These are phyloP conservation scores for Dictyostelium citrinum DNA, from an alignment of 78 protist genomes.

Conservation along the genomic window DNA sequence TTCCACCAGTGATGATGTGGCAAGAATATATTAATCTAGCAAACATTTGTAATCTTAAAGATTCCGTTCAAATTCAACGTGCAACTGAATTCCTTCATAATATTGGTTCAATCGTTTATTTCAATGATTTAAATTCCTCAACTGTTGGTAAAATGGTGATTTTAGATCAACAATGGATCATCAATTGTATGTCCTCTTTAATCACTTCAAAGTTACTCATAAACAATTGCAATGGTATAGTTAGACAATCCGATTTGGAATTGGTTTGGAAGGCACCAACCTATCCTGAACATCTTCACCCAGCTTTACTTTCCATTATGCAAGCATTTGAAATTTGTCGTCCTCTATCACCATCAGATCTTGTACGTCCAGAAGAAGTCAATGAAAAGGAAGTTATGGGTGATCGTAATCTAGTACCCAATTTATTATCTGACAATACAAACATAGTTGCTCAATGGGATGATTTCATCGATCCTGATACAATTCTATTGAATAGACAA, in stretches of 20 bases:
- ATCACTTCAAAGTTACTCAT: background rate
- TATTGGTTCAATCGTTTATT: conserved; percentile 64
- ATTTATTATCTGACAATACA: background rate
- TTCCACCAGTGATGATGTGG: conserved; percentile 79
- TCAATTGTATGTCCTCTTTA: conserved; percentile 61
- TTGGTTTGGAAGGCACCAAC: conserved; percentile 76
- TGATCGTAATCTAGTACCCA: conserved; percentile 32
- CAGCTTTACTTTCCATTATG: conserved; percentile 54
- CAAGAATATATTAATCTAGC: conserved; percentile 64
- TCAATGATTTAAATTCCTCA: conserved; percentile 53
- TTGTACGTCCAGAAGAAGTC: conserved; percentile 10
- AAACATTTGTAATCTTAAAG: conserved; percentile 58
- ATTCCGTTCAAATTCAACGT: conserved; percentile 67
- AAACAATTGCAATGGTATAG: conserved; percentile 20
- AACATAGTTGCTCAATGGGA: conserved; percentile 41
- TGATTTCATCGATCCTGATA: conserved; percentile 46
- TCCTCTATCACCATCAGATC: conserved; percentile 13
- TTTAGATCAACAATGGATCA: conserved; percentile 78
- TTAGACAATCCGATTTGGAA: conserved; percentile 23
- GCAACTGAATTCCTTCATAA: conserved; percentile 78
- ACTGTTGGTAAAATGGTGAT: conserved; percentile 72
- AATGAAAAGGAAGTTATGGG: conserved; percentile 14
- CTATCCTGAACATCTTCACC: conserved; percentile 71
- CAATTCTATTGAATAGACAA: conserved; percentile 33
- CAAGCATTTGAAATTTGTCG: conserved; percentile 78